A percentile compares a stretch with the other conserved stretches of the same genome.
These are phyloP conservation scores for Drosera spatulata DNA, from an alignment of 179 eudicot species.

Conservation along the genomic window DNA sequence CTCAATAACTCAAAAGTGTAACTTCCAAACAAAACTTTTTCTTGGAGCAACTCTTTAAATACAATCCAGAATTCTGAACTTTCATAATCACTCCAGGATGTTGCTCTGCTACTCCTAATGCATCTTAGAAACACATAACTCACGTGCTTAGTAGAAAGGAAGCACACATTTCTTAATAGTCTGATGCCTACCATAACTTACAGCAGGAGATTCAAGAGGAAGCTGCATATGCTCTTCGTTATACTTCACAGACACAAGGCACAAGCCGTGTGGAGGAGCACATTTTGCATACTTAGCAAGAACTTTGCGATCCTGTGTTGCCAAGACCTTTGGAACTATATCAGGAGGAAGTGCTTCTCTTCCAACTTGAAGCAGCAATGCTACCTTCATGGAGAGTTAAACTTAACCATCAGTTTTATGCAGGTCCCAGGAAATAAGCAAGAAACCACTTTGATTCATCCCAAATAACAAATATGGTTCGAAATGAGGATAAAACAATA, in stretches of 20 bases:
- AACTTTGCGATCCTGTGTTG: slow-evolving; percentile 51
- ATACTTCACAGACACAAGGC: slow-evolving; percentile 53
- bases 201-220: slow-evolving; percentile 45
- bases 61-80: too few species aligned
- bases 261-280: slow-evolving; percentile 79
- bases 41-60: too few species aligned
- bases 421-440: not conserved
- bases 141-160: slow-evolving; percentile 30
- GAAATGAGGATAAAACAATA: too few species aligned
- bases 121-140: not conserved
- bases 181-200: slow-evolving; percentile 64
- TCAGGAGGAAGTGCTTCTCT: slow-evolving; percentile 73
- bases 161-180: slow-evolving; percentile 64
- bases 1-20: too few species aligned
- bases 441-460: too few species aligned
- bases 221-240: slow-evolving; percentile 55
- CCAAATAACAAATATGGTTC: too few species aligned
- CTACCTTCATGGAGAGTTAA: slow-evolving; percentile 34
- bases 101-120: too few species aligned
- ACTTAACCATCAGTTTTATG: not conserved
- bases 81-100: too few species aligned
- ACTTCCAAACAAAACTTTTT: too few species aligned
- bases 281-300: slow-evolving; percentile 53
- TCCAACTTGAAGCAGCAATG: slow-evolving; percentile 85
- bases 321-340: slow-evolving; percentile 59